Conservation (phyloP, 108 stramenopile genomes). For the Skeletonema costatum region DNA sequence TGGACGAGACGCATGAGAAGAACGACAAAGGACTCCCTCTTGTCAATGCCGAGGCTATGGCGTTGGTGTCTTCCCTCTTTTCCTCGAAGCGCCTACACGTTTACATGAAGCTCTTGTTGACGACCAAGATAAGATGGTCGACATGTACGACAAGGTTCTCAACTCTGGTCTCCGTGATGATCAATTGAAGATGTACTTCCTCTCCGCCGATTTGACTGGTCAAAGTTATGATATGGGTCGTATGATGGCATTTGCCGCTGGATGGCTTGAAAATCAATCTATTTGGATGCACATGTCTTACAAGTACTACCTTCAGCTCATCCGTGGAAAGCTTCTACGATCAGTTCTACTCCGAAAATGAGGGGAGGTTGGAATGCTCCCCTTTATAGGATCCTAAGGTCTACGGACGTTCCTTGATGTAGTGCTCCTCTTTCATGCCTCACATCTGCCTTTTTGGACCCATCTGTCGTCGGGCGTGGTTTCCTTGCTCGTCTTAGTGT, state of each 20-base stretch:
- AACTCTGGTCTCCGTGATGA: slow-evolving; percentile 89
- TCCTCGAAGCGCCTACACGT: slow-evolving; percentile 93
- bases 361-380: slow-evolving; percentile 79
- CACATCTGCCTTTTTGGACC: slow-evolving; percentile 91
- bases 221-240: slow-evolving; percentile 95
- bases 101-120: slow-evolving; percentile 92
- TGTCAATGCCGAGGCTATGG: slow-evolving; percentile 83
- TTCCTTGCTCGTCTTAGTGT: slow-evolving; percentile 93
- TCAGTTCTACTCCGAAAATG: slow-evolving; percentile 90
- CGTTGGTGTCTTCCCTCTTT: slow-evolving; percentile 90
- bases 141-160: slow-evolving; percentile 82
- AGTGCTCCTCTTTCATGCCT: slow-evolving; percentile 92
- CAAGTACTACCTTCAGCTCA: slow-evolving; percentile 95
- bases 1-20: slow-evolving; percentile 63
- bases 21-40: slow-evolving; percentile 75
- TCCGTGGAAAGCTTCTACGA: slow-evolving; percentile 94
- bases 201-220: slow-evolving; percentile 88
- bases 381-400: slow-evolving; percentile 92
- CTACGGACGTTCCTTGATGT: slow-evolving; percentile 94
- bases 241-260: slow-evolving; percentile 95
- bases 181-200: slow-evolving; percentile 85
- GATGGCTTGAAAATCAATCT: slow-evolving; percentile 96
- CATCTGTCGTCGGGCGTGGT: slow-evolving; percentile 78
- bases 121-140: slow-evolving; percentile 69
- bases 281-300: slow-evolving; percentile 99